Base-by-base conservation (phyloP, 768 basidiomycete genomes). In the Cubamyces lactineus region DNA sequence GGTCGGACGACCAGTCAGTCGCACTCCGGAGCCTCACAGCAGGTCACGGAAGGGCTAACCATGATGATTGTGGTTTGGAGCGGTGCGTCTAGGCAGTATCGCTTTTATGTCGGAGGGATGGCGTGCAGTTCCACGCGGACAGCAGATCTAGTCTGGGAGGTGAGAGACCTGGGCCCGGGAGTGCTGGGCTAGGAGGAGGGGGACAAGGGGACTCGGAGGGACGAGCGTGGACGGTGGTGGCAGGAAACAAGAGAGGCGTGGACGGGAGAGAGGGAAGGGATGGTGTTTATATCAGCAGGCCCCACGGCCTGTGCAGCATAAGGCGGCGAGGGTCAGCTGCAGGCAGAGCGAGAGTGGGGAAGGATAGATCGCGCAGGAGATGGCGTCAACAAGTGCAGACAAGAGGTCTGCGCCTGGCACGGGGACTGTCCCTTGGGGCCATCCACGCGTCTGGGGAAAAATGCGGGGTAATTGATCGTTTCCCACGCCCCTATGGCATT, bases 401-500 rank as follows among this genome's bases (percentile, higher is more conserved):
- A 43, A 34, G 38, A 26, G 19, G 12, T 5, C 52, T n/a, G 2
- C 40, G 34, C 34, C 39, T 42, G 34, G n/a, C n/a, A n/a, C n/a
- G n/a, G n/a, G n/a, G n/a, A n/a, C n/a, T n/a, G n/a, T n/a, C n/a
- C n/a, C n/a, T n/a, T n/a, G n/a, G n/a, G n/a, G n/a, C n/a, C n/a
- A 21, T 15, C 46, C 34, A 39, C 3, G 28, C 28, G 28, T 34
- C 46, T 49, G 34, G 56, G 61, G 61, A 42, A 50, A 62, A 62
- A 53, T 57, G 61, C 61, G 61, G 61, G 61, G 61, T 47, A 57
- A 26, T 40, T 47, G 47, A 54, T 61, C 59, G 19, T 21, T 43
- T 57, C 55, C 12, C 55, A 57, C 55, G 46, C 55, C 45, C 55
- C 55, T 38, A 15, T 5, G 3, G 5, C 13, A 16, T 42, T 42